Evolutionary conservation across 129 eudicot genomes (phyloP).

Genomic region (Centaurea solstitialis): DNA sequence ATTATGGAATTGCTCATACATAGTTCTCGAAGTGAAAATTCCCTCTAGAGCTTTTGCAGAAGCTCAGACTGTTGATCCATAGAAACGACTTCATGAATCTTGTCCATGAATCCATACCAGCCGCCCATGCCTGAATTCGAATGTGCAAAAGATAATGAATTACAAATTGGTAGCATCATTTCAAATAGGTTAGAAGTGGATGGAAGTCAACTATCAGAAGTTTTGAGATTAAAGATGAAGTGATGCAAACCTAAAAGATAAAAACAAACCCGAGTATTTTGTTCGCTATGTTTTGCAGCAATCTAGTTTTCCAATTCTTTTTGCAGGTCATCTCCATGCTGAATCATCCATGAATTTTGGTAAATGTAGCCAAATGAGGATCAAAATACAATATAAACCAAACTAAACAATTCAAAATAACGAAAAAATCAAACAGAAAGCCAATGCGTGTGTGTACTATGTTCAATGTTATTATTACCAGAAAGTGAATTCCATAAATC

Average conservation of each 20-base stretch:
- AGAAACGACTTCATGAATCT: constrained; percentile 94
- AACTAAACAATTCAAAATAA: no score
- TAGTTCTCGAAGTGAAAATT: constrained; percentile 68
- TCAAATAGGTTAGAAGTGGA: neutral
- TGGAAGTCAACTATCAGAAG: neutral
- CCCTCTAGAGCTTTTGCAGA: constrained; percentile 87
- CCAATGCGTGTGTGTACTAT: no score
- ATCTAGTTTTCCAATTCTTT: no score
- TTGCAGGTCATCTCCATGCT: no score
- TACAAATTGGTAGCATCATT: neutral
- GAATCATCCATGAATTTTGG: no score
- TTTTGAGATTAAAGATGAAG: neutral
- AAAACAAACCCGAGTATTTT: no score
- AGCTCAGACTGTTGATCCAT: constrained; percentile 95
- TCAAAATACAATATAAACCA: no score
- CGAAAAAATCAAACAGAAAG: no score
- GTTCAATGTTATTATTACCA: no score
- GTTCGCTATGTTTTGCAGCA: no score
- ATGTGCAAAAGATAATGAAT: neutral
- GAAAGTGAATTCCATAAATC: no score
- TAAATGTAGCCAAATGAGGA: no score
- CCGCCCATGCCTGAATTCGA: constrained; percentile 77
- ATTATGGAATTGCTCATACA: constrained; percentile 84
- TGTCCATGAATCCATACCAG: constrained; percentile 87
- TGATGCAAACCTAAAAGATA: constrained; percentile 74